Evolutionary conservation across 208 protist species (phyloP).

Genomic region (Trypanosoma congolense): DNA sequence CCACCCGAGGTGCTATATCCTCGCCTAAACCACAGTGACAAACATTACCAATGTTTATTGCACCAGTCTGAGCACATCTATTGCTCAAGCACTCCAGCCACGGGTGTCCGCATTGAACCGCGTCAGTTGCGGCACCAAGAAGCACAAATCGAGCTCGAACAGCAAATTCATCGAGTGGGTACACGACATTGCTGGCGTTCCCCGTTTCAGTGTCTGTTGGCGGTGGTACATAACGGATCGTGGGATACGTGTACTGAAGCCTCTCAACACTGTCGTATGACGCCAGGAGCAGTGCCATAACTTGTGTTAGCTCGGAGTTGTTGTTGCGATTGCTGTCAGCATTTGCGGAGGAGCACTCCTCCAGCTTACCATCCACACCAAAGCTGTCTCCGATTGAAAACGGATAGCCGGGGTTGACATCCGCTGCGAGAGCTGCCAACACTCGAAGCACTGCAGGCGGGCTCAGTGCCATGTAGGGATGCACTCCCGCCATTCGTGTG

Average conservation of each 20-base stretch:
- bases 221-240: constrained; percentile 7
- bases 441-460: constrained; percentile 19
- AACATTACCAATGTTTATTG: not conserved
- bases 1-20: not conserved
- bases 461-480: constrained; percentile 6
- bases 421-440: constrained; percentile 8
- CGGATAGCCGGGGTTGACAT: constrained; percentile 21
- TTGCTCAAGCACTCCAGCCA: not conserved
- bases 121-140: constrained; percentile 10
- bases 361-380: not conserved
- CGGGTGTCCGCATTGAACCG: not conserved
- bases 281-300: constrained; percentile 8
- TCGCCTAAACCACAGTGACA: not conserved
- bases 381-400: constrained; percentile 3
- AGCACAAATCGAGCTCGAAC: constrained; percentile 28
- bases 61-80: not conserved
- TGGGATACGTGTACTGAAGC: constrained; percentile 14
- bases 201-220: not conserved
- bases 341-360: not conserved
- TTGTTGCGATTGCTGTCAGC: not conserved
- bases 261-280: constrained; percentile 6
- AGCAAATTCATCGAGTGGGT: constrained; percentile 31
- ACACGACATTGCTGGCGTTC: constrained; percentile 3
- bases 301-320: not conserved
- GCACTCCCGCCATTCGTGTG: not conserved